These are phyloP conservation scores for Tylopilus felleus DNA, from an alignment of 768 basidiomycete genomes.

Conservation along the genomic window DNA sequence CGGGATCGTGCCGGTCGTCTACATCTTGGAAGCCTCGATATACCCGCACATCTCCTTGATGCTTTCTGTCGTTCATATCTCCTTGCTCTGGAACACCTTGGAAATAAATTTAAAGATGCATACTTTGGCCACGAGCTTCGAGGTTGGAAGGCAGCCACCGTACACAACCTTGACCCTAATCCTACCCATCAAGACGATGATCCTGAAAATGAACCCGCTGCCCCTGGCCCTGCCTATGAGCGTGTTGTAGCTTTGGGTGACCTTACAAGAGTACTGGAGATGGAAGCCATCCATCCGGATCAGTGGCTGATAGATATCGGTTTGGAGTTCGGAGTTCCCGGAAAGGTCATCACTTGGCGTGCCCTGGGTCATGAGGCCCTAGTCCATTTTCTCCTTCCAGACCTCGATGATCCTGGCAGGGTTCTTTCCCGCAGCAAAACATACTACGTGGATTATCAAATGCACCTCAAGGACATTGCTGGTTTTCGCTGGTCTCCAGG, in stretches of 20 bases:
- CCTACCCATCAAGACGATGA: no score
- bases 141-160: slow-evolving; percentile 7
- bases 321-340: not conserved
- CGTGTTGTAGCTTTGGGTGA: no score
- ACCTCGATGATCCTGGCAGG: not conserved
- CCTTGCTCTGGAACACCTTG: fast-evolving
- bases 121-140: slow-evolving; percentile 12
- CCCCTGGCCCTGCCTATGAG: no score
- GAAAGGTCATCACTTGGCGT: not conserved
- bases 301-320: slow-evolving; percentile 3
- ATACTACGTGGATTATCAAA: not conserved
- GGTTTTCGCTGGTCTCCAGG: not conserved
- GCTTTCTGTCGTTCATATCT: not conserved
- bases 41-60: not conserved
- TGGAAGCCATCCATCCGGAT: not conserved
- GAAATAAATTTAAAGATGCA: not conserved
- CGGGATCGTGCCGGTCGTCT: not conserved
- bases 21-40: not conserved
- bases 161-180: no score
- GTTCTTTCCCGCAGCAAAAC: fast-evolving
- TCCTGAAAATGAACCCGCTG: no score
- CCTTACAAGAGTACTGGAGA: not conserved
- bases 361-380: not conserved
- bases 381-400: not conserved
- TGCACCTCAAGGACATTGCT: slow-evolving; percentile 13